phyloP scores from a whole-genome alignment of 164 flowering plant species.

The Umbilicus rupestris region DNA sequence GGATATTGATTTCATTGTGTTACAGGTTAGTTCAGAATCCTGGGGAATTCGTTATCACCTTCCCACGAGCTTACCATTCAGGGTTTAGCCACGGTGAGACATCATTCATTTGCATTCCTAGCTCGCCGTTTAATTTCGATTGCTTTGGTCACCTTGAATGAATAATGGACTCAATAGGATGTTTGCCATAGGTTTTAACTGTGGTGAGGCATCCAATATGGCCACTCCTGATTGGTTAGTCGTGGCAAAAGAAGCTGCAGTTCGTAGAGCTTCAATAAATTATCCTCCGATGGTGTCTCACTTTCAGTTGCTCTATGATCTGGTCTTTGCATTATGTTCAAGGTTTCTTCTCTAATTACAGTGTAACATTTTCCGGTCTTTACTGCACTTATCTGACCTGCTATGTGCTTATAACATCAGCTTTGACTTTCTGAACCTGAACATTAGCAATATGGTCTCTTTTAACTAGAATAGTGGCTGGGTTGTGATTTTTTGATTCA shows the following conservation, averaged over 20 bases:
- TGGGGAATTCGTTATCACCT: constrained; percentile 97
- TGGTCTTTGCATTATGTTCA: constrained; percentile 60
- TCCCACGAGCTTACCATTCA: constrained; percentile 97
- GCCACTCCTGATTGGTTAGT: constrained; percentile 97
- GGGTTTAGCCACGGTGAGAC: constrained; percentile 96
- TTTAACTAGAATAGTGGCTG: not conserved
- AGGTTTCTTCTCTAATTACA: constrained; percentile 35
- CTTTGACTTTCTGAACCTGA: not conserved
- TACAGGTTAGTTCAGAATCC: constrained; percentile 94
- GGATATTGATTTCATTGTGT: constrained; percentile 11
- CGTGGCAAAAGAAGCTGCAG: constrained; percentile 90
- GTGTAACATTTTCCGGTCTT: not conserved
- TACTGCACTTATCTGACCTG: not conserved
- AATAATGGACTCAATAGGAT: not conserved
- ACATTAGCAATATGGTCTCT: not conserved
- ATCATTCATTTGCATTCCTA: constrained; percentile 10
- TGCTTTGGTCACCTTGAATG: not conserved
- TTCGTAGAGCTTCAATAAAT: constrained; percentile 92
- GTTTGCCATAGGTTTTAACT: constrained; percentile 63
- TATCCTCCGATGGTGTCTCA: constrained; percentile 99
- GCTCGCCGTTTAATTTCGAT: not conserved
- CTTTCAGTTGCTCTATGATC: constrained; percentile 86
- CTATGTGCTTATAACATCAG: not conserved
- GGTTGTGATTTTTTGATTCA: not conserved
- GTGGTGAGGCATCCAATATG: constrained; percentile 97